Evolutionary conservation across 1,284 basidiomycete species (phyloP), one percentile per base, ranked within the genome.

Genomic region (Ganoderma sp.): DNA sequence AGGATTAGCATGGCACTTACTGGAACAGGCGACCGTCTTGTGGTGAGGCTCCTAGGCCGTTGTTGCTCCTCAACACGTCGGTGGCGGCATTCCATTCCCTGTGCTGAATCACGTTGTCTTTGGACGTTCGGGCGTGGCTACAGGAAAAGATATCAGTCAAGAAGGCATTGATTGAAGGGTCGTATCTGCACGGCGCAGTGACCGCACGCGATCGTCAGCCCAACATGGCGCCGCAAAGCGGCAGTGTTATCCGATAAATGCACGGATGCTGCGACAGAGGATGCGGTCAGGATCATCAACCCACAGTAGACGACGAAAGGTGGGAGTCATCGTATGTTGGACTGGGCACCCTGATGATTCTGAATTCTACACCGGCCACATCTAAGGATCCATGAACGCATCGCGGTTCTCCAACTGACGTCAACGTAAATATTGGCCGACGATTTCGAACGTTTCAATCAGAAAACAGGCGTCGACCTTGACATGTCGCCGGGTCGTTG

Each of bases 381-480:
- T 32, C 32, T 32, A 5, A 32, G 22, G 22, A 52, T 52, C n/a
- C 22, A 22, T 25, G 48, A 3, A 52, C 22, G 48, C 48, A 25
- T 12, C 48, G 12, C 12, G 48, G 6, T 25, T 52, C 48, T 14
- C 22, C 14, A n/a, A 14, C 48, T n/a, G 48, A 25, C 22, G 10
- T 10, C 19, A 9, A 48, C 8, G 45, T 48, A n/a, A 9, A 10
- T 52, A 52, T 52, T 52, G 48, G 48, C 48, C 10, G 22, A 52
- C n/a, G 22, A 10, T 14, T 25, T 25, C 14, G 48, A 52, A 22
- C 22, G 10, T 3, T 6, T 5, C 22, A 10, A 52, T 4, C 48
- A 52, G 48, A 52, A 52, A 25, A 48, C n/a, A 48, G 45, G 45
- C 45, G 43, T 45, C n/a, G 42, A 43, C 42, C 42, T 43, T 43